Base-by-base conservation (phyloP, 208 protist species). In the Leishmania guyanensis region DNA sequence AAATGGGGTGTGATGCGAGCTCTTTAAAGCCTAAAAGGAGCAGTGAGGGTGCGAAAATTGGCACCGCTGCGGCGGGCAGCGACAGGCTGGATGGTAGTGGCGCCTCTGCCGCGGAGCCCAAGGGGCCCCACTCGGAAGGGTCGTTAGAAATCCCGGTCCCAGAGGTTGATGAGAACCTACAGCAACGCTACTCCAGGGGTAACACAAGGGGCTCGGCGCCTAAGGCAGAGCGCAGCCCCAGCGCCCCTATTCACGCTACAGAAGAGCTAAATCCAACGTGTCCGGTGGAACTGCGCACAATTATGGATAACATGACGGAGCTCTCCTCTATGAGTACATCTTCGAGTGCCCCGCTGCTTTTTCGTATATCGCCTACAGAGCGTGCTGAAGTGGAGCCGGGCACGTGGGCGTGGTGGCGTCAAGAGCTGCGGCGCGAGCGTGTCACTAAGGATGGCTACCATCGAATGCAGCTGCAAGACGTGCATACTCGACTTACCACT, bases 341-440 rank as follows among this genome's bases (percentile, higher is more conserved):
- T 9, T 88, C 81, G 66, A 96, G 91, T 71, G 84, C 86, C 4
- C 91, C 91, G 58, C 90, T 90, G 77, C 83, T 95, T n/a, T 94
- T 95, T 79, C 93, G 87, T 56, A 86, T 93, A 22, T 80, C 73
- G 10, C 85, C 87, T 0, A 84, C 86, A 6, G 72, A 79, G 26
- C 83, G 80, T 33, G 79, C 73, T 46, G 79, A 89, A 33, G 66
- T 75, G 66, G 83, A 83, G 54, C 75, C 81, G 20, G 89, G 88
- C 26, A 89, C 87, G 75, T 95, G 91, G 93, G 80, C 84, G 75
- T 96, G 93, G 93, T 96, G 93, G 93, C 87, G 88, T 46, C 83
- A 93, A 17, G 89, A 94, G 83, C 77, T 96, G 66, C 85, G 88
- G n/a, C 77, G 78, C 33, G 84, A 92, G 56, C 84, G 82, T 39